phyloP scores from a whole-genome alignment of 139 green algal species.

The Micractinium sp. region DNA sequence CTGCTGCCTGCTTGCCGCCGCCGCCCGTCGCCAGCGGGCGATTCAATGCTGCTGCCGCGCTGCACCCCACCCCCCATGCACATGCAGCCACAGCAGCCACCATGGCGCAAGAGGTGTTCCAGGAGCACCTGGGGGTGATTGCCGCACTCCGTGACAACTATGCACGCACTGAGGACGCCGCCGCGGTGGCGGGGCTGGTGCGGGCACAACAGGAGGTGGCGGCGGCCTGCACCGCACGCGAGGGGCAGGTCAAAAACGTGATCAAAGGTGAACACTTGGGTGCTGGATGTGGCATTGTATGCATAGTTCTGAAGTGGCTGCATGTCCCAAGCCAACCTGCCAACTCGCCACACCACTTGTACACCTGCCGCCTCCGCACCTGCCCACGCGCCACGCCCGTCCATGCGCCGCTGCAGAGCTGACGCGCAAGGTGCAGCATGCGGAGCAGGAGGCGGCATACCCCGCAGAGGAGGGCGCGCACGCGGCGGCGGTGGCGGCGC shows the following conservation, averaged over 20 bases:
- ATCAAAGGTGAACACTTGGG: constrained; percentile 31
- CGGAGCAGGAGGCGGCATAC: constrained; percentile 26
- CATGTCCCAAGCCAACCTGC: neutral
- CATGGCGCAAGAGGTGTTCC: constrained; percentile 23
- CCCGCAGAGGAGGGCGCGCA: constrained; percentile 38
- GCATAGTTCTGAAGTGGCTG: no score
- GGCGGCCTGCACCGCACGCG: constrained; percentile 16
- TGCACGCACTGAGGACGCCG: constrained; percentile 29
- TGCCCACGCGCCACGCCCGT: no score
- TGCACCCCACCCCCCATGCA: neutral
- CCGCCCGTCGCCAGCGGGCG: neutral
- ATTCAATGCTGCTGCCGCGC: no score
- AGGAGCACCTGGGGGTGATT: constrained; percentile 49
- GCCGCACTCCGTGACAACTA: constrained; percentile 48
- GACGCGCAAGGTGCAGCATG: neutral
- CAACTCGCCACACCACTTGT: neutral
- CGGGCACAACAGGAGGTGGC: constrained; percentile 31
- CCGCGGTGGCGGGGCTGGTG: constrained; percentile 9
- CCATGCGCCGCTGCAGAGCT: constrained; percentile 18
- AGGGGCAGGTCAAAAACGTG: constrained; percentile 37
- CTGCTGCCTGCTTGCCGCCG: neutral
- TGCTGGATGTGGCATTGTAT: neutral
- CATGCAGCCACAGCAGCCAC: neutral
- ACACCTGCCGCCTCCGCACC: no score
- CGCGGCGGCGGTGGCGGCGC: neutral